Evolutionary conservation across 768 basidiomycete genomes (phyloP).

Genomic region (Tylopilus subfusipes): DNA sequence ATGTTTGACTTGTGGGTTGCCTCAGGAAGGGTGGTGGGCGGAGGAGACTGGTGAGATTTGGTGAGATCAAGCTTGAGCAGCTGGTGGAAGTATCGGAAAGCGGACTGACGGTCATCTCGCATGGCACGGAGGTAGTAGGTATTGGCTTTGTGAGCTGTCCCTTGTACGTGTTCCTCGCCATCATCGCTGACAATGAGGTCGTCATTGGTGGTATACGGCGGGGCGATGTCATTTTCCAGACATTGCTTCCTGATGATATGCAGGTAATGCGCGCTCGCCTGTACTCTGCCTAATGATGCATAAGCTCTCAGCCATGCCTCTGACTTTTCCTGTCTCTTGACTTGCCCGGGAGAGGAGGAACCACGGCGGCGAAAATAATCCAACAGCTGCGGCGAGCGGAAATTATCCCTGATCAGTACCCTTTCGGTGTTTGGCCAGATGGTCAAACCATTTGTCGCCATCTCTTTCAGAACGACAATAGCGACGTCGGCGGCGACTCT

Average conservation of each 20-base stretch:
- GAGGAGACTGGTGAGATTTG: constrained; percentile 7
- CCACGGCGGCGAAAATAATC: constrained; percentile 37
- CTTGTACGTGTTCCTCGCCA: constrained; percentile 3
- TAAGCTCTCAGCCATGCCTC: constrained; percentile 23
- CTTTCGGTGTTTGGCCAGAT: constrained; percentile 43
- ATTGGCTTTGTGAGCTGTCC: constrained; percentile 37
- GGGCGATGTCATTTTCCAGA: constrained; percentile 14
- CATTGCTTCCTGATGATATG: constrained; percentile 35
- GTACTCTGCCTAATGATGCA: constrained; percentile 29
- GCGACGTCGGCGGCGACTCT: constrained; percentile 38
- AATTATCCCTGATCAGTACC: constrained; percentile 46
- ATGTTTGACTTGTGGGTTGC: constrained; percentile 25
- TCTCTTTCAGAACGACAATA: constrained; percentile 41
- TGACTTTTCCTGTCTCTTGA: constrained; percentile 1
- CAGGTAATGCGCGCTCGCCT: constrained; percentile 40
- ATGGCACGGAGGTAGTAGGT: constrained; percentile 42
- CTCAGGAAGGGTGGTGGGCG: not conserved
- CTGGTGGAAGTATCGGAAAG: constrained; percentile 44
- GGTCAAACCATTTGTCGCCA: constrained; percentile 43
- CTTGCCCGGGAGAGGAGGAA: not conserved
- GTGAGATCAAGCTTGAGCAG: constrained; percentile 32
- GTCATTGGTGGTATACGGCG: constrained; percentile 20
- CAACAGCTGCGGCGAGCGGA: constrained; percentile 49
- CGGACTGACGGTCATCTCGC: constrained; percentile 40
- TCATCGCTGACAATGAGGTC: not conserved